These are phyloP conservation scores for Alternaria sp. DNA, from an alignment of 2,329 filamentous ascomycete genomes.

Conservation along the genomic window DNA sequence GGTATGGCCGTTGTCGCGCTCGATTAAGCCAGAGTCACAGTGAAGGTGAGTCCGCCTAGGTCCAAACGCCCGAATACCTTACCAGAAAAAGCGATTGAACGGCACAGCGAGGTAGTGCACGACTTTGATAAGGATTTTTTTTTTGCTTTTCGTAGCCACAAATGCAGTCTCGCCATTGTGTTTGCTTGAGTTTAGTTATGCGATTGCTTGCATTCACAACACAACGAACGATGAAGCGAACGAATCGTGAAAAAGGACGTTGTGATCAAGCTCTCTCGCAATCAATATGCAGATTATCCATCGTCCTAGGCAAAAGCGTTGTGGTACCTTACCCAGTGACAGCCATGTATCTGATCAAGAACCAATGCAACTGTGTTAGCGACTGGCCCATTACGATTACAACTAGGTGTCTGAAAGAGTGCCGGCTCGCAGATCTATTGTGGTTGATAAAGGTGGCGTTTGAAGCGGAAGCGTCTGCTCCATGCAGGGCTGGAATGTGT, in stretches of 20 bases:
- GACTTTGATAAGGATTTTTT: not conserved
- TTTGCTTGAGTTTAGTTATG: not conserved
- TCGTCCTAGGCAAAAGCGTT: not conserved
- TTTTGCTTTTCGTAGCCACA: not conserved
- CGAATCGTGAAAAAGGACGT: not conserved
- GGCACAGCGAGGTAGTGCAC: not conserved
- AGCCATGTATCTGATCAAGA: no score
- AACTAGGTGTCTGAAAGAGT: no score
- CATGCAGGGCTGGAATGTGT: no score
- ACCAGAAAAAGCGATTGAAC: not conserved
- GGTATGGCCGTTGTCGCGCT: constrained; percentile 6
- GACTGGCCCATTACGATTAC: no score
- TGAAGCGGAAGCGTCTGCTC: no score
- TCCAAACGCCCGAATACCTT: not conserved
- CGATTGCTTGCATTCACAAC: not conserved
- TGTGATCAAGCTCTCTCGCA: no score
- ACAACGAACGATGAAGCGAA: not conserved
- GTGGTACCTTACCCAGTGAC: no score
- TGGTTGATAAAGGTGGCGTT: no score
- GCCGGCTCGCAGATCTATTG: no score
- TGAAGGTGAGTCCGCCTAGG: not conserved
- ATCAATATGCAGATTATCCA: fast-evolving
- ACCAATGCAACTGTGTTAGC: no score
- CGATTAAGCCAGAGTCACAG: constrained; percentile 3
- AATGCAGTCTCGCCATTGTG: not conserved